These are phyloP conservation scores for Podaxis sp. DNA, from an alignment of 768 basidiomycete species.

Conservation along the genomic window DNA sequence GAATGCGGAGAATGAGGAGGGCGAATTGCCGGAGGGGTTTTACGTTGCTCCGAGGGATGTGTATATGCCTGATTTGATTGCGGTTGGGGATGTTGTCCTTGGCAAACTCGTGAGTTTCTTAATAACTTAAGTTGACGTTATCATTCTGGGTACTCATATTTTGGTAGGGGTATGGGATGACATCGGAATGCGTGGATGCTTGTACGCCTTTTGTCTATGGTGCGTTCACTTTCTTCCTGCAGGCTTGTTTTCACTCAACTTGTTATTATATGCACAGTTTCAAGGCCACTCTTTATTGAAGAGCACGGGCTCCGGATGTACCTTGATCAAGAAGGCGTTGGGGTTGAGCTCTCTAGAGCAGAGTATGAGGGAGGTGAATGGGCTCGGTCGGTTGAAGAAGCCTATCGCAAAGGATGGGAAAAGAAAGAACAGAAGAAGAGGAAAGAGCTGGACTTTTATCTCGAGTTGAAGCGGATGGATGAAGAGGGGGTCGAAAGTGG, in stretches of 20 bases:
- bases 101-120: conserved; percentile 66
- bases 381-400: conserved; percentile 56
- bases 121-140: background rate
- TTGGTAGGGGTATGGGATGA: conserved; percentile 74
- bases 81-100: conserved; percentile 68
- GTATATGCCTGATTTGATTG: conserved; percentile 82
- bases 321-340: conserved; percentile 62
- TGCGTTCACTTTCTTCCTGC: conserved; percentile 25
- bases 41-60: conserved; percentile 75
- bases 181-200: conserved; percentile 75
- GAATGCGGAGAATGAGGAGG: conserved; percentile 31
- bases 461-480: background rate
- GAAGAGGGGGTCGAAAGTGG: conserved; percentile 3
- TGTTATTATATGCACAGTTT: conserved; percentile 40
- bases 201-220: conserved; percentile 79
- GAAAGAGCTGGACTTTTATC: conserved; percentile 25
- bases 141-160: background rate
- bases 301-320: conserved; percentile 72
- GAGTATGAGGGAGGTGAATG: conserved; percentile 74
- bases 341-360: conserved; percentile 62
- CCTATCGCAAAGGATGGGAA: conserved; percentile 48
- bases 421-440: conserved; percentile 47
- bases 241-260: background rate
- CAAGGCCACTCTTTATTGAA: conserved; percentile 77
- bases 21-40: conserved; percentile 60